Percentiles rank a stretch among this genome's conserved stretches.
phyloP scores from a whole-genome alignment of 352 stramenopile genomes.

The Elongisporangium undulatum region DNA sequence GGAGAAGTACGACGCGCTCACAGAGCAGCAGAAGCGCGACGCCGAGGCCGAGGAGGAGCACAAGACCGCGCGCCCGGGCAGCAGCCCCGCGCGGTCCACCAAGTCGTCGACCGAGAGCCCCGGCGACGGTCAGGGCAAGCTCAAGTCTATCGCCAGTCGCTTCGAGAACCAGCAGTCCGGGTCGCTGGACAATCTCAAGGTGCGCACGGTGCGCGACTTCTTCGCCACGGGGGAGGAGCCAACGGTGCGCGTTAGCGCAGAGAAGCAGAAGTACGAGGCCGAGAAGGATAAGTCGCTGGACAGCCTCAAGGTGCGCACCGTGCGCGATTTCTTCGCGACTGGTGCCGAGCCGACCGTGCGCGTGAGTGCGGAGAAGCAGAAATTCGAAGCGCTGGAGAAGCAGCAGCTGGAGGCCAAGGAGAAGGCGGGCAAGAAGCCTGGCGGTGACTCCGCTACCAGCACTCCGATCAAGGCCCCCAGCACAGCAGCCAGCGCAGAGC shows the following conservation, averaged over 20 bases:
- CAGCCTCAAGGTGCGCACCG: conserved; percentile 42
- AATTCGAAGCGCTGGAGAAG: conserved; percentile 50
- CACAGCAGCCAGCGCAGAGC: not conserved
- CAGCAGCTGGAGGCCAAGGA: conserved; percentile 28
- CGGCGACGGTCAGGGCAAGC: not conserved
- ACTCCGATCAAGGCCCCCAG: not conserved
- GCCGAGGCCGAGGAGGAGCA: conserved; percentile 12
- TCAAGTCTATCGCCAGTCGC: conserved; percentile 47
- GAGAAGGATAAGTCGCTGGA: conserved; percentile 35
- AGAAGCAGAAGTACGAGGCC: conserved; percentile 30
- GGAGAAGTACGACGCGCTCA: conserved; percentile 46
- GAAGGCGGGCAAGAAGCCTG: conserved; percentile 1
- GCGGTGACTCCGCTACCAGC: not conserved
- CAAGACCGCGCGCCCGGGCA: not conserved
- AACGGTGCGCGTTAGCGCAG: conserved; percentile 25
- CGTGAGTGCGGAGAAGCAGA: conserved; percentile 41
- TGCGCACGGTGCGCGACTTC: conserved; percentile 54
- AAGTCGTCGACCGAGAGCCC: not conserved
- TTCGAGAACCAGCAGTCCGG: conserved; percentile 54
- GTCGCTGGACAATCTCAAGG: conserved; percentile 36
- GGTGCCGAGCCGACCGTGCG: conserved; percentile 31
- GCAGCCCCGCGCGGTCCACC: not conserved
- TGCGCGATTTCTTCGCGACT: conserved; percentile 44
- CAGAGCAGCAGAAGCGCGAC: conserved; percentile 32
- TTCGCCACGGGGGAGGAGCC: conserved; percentile 32